Base-by-base conservation (phyloP, 148 eudicot genomes). In the Amaranthus palmeri region DNA sequence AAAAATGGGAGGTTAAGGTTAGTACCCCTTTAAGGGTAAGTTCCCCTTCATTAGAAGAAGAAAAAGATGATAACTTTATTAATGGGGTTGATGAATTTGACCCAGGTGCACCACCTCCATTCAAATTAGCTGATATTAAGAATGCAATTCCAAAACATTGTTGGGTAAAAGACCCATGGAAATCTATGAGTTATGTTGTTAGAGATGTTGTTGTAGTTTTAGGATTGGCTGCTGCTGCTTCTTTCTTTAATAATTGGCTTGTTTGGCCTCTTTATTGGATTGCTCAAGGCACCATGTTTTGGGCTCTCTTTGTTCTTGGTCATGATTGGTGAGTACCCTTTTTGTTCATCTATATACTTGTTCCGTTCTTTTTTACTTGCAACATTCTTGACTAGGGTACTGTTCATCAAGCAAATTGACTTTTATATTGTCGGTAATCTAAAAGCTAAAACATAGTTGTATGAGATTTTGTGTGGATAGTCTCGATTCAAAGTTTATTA, bases 221-320 rank as follows among this genome's bases (percentile, higher is more conserved):
- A 58, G 96, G 90, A n/a, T 83, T 87, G 60, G 92, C 90, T 25
- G 90, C 85, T 9, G 81, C 49, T 15, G 96, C 90, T 44, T 82
- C 82, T 62, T 81, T 67, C 61, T 59, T 86, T 53, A 85, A 90
- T 72, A 84, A 61, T 62, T 84, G 91, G 90, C 56, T 72, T 80
- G 85, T 87, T 77, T 90, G 96, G 96, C 96, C 92, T 67, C 71
- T 90, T 54, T 90, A 90, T 76, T 87, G 92, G 96, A 65, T 83
- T 83, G 96, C 92, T 78, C 96, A 90, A 53, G 82, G 92, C 8
- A 90, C 92, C 14, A 87, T 90, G 96, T 90, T 90, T 53, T 90
- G 96, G 96, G 96, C 96, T 59, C 83, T 90, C 74, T 90, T 87
- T 86, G 96, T 90, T 82, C 96, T 90, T 81, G 96, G 96, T 13